Percentiles rank a stretch among this genome's conserved stretches.
These are phyloP conservation scores for Ceratonia siliqua DNA, from an alignment of 306 rosid genomes.

Conservation along the genomic window DNA sequence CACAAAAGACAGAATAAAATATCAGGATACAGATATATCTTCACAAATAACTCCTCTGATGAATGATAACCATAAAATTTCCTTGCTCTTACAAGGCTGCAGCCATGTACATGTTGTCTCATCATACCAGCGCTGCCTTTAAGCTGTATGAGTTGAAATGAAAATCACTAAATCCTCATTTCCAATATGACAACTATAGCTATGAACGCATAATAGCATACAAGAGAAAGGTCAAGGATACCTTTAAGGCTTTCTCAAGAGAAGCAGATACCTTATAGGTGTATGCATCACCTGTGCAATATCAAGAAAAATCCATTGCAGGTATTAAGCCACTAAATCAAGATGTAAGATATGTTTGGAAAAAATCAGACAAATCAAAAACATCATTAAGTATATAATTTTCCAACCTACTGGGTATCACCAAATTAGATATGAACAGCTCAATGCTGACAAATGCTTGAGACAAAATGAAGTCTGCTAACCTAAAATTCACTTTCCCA, in stretches of 20 bases:
- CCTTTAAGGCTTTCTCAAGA: slow-evolving; percentile 92
- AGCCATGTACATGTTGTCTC: slow-evolving; percentile 82
- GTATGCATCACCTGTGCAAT: slow-evolving; percentile 62
- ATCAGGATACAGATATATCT: slow-evolving; percentile 90
- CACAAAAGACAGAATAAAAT: slow-evolving; percentile 16
- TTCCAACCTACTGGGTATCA: background rate
- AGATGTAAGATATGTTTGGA: background rate
- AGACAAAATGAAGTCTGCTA: background rate
- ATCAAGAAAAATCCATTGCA: slow-evolving; percentile 19
- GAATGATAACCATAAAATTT: slow-evolving; percentile 87
- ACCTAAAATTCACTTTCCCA: background rate
- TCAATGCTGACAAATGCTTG: slow-evolving; percentile 24
- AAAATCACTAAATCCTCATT: slow-evolving; percentile 2
- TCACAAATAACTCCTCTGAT: slow-evolving; percentile 78
- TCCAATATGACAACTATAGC: slow-evolving; percentile 20
- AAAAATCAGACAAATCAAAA: slow-evolving; percentile 19
- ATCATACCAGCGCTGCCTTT: slow-evolving; percentile 65
- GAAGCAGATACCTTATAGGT: slow-evolving; percentile 55
- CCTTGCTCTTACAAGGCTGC: slow-evolving; percentile 85
- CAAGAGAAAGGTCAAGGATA: slow-evolving; percentile 36
- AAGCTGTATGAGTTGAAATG: slow-evolving; percentile 50
- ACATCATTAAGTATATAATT: slow-evolving; percentile 17
- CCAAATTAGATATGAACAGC: background rate
- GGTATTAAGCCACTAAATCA: background rate
- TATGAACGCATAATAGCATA: slow-evolving; percentile 8